Evolutionary conservation across 2,329 filamentous ascomycete species (phyloP), one percentile per base, ranked within the genome.

Genomic region (Talaromyces amestolkiae): DNA sequence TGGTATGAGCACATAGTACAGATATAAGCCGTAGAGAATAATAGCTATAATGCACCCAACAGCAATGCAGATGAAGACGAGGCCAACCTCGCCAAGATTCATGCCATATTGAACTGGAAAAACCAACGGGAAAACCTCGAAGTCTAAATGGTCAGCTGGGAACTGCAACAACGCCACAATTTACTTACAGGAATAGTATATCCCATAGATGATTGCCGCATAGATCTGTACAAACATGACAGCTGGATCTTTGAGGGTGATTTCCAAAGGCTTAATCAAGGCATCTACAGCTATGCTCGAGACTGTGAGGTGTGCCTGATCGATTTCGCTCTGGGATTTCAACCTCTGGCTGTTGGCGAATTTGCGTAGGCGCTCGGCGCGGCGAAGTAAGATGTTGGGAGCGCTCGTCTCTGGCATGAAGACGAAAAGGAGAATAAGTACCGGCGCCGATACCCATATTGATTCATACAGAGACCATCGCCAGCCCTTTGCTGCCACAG

Each of bases 41-140:
- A 75, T 82, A 78, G 41, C 87, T 77, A 76, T 85, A 4, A 91
- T 65, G 75, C 91, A 86, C 47, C 91, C 91, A 5, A 83, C 68
- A 60, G 92, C 86, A 85, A 96, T 90, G 65, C 91, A 91, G 70
- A 96, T 89, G 54, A 72, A 72, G 2, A 66, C 65, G 8, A 73
- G 67, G 3, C 71, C 68, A 15, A 80, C 84, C 56, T 84, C 83
- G 33, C 79, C 79, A 63, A 88, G 85, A 1, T 83, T 82, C 0
- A 86, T 87, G 2, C 82, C 81, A 74, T 83, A 88, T 73, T 88
- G 89, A 4, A 83, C 82, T 85, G 86, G 89, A 39, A 58, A 66
- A 15, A 63, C 53, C 13, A 63, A 10, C 3, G 47, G 64, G 39
- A 56, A 59, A 9, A 65, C 41, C 72, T 90, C 87, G 73, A 90